A percentile compares a stretch with the other conserved stretches of the same genome.
Evolutionary conservation across 345 rosid species (phyloP).

Genomic region (Angophora floribunda): DNA sequence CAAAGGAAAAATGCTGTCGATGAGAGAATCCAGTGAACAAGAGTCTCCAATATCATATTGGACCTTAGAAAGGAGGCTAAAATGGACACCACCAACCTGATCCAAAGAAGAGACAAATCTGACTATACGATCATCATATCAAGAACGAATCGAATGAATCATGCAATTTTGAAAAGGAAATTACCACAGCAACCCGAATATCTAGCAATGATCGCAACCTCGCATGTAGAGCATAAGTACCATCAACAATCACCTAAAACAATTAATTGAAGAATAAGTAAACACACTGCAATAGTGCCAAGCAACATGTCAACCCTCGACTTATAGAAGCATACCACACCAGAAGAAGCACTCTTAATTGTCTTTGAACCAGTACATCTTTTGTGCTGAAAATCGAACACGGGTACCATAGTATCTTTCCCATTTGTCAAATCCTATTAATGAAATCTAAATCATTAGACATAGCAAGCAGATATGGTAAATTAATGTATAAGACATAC

Average conservation of each 20-base stretch:
- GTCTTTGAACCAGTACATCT: constrained; percentile 40
- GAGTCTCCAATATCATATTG: constrained; percentile 95
- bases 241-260: constrained; percentile 91
- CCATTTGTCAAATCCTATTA: constrained; percentile 69
- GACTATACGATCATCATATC: background rate
- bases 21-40: constrained; percentile 86
- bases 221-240: constrained; percentile 90
- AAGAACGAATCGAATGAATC: background rate
- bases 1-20: constrained; percentile 96
- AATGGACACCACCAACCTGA: constrained; percentile 99
- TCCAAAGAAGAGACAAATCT: background rate
- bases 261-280: background rate
- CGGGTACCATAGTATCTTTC: constrained; percentile 60
- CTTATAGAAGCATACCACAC: constrained; percentile 49
- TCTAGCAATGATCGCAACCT: constrained; percentile 94
- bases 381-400: constrained; percentile 91
- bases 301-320: background rate
- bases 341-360: constrained; percentile 57
- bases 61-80: constrained; percentile 97
- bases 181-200: constrained; percentile 99
- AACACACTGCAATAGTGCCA: background rate
- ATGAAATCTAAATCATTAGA: background rate
- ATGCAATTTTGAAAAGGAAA: background rate
- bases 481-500: background rate
- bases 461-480: background rate